Base-by-base conservation (phyloP, 306 rosid species). In the Quercus rubra region DNA sequence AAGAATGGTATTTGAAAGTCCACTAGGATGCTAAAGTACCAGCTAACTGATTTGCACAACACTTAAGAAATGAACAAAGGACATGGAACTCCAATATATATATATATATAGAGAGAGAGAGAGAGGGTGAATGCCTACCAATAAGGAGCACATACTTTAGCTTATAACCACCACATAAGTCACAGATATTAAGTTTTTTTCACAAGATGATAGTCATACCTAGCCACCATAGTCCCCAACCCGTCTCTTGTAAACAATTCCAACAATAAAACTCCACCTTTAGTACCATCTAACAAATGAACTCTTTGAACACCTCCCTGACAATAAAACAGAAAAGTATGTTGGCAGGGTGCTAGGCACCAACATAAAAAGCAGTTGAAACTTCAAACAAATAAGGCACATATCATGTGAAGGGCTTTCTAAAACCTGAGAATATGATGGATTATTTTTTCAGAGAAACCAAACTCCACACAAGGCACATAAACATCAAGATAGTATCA, bases 271-370 rank as follows among this genome's bases (percentile, higher is more conserved):
- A 96, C 98, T 80, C 98, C 99, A 64, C 94, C 87, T 77, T 86
- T 87, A 55, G 99, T 96, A 68, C 98, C 99, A 86, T 96, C 98
- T 79, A 96, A 82, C 87, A 96, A 82, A 90, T 93, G 99, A 66
- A 96, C 99, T 89, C 99, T 91, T 89, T 96, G 96, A 79, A 96
- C 99, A 52, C 99, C 99, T 33, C 97, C 94, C 99, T 95, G 91
- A 77, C 68, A 88, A 86, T 57, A 81, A 81, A 83, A 62, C 66
- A 87, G 77, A 77, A 78, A 83, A 77, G 73, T 70, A 73, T 66
- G 77, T 85, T 82, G 77, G 78, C 78, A 76, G 77, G 74, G 79
- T 84, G 70, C 71, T 46, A 62, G 79, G 64, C 72, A 73, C 78
- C 74, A 77, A 79, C 52, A 78, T 59, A 75, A 74, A 83, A 75